Evolutionary conservation across 148 eudicot species (phyloP), one percentile per base, ranked within the genome.

Genomic region (Persicaria tinctoria): DNA sequence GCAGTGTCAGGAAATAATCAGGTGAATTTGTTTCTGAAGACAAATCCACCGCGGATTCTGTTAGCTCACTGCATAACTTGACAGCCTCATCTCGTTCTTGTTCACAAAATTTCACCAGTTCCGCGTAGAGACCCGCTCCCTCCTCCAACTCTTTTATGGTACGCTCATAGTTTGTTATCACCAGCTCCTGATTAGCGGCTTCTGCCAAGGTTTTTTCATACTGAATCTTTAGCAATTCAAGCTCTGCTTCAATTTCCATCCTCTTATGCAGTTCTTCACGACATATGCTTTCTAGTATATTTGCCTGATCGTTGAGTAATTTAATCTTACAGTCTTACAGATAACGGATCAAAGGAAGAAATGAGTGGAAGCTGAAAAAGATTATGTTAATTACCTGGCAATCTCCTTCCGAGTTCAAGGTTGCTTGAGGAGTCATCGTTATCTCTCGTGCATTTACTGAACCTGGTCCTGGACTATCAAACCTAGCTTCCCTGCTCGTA

Each of bases 81-180:
- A 46, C 47, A 38, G 71, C 49, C n/a, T 75, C 80, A 71, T 84
- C 80, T 5, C 84, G 80, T 60, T 84, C 83, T 68, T 74, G 56
- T 64, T 84, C 82, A 75, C 63, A 68, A 72, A 50, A 50, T 47
- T 82, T 71, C 46, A 81, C 76, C 76, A 81, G 51, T 60, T 81
- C 87, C 12, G 72, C 75, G 59, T 75, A 75, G 53, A 76, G 70
- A 51, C 55, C 38, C 71, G 82, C 6, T 69, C 75, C 79, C 27
- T 79, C 84, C 66, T 73, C 75, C 77, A 84, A 76, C 38, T 72
- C 79, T 59, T 77, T 84, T 54, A 84, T 50, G 55, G 75, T 79
- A 41, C 74, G 73, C 77, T 72, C 83, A 59, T 77, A 79, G 75
- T 81, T 79, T n/a, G 64, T 54, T 46, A 81, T 68, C 77, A 54